Conservation (phyloP, 352 stramenopile species). For the Globisporangium recalcitrans region DNA sequence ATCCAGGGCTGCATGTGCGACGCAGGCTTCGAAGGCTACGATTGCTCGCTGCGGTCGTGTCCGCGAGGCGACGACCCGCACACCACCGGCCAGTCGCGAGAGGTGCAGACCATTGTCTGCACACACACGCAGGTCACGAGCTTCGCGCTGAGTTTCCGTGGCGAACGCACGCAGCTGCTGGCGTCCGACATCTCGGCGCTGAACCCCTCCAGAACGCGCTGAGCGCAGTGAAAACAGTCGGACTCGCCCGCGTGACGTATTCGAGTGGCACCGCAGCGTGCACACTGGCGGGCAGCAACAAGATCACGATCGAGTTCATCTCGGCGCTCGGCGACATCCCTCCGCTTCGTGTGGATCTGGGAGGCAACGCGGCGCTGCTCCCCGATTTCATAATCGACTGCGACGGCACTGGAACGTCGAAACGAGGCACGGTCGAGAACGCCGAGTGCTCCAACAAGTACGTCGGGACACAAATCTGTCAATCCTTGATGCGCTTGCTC, state of each 20-base stretch:
- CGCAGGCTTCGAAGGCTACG: constrained; percentile 71
- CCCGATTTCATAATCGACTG: constrained; percentile 48
- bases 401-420: constrained; percentile 42
- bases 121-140: constrained; percentile 30
- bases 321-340: constrained; percentile 50
- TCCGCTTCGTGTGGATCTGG: constrained; percentile 31
- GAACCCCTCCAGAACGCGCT: constrained; percentile 42
- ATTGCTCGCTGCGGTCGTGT: constrained; percentile 69
- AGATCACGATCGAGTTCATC: constrained; percentile 62
- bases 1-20: constrained; percentile 89
- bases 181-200: constrained; percentile 30
- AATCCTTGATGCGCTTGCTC: too few species aligned
- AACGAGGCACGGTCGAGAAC: constrained; percentile 64
- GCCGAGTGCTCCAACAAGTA: constrained; percentile 74
- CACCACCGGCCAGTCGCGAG: constrained; percentile 48
- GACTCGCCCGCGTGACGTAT: constrained; percentile 45
- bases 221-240: constrained; percentile 31
- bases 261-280: constrained; percentile 40
- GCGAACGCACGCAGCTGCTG: constrained; percentile 30
- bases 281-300: constrained; percentile 43
- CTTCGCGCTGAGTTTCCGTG: constrained; percentile 68
- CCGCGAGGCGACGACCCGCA: constrained; percentile 64
- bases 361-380: constrained; percentile 27
- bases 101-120: constrained; percentile 63
- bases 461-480: constrained; percentile 11